A percentile compares a stretch with the other conserved stretches of the same genome.
Evolutionary conservation across 306 rosid genomes (phyloP).

Genomic region (Betula pendula): DNA sequence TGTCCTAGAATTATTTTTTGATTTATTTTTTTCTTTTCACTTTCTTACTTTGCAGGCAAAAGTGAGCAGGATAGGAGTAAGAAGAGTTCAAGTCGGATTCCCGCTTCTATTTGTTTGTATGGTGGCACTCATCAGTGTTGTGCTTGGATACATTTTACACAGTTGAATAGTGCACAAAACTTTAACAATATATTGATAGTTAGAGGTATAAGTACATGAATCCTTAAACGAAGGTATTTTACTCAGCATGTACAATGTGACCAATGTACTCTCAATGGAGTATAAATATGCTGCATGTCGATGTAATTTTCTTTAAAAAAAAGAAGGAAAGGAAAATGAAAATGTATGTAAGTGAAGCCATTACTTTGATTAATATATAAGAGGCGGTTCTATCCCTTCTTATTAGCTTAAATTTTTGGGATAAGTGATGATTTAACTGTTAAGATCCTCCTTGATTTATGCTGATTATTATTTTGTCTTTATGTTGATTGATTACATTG

Average conservation of each 20-base stretch:
- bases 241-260: conserved; percentile 4
- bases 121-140: conserved; percentile 68
- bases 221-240: conserved; percentile 9
- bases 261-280: conserved; percentile 5
- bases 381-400: neutral
- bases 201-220: neutral
- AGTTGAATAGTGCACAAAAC: conserved; percentile 35
- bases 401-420: too few relatives aligned
- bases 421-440: too few relatives aligned
- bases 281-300: neutral
- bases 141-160: conserved; percentile 63
- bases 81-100: conserved; percentile 65
- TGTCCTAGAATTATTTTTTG: too few relatives aligned
- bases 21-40: neutral
- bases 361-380: neutral
- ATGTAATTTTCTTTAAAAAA: neutral
- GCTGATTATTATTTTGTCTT: too few relatives aligned
- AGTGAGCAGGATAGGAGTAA: conserved; percentile 47
- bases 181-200: neutral
- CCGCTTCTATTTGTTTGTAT: conserved; percentile 76
- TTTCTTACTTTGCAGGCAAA: conserved; percentile 47
- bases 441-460: too few relatives aligned
- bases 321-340: too few relatives aligned
- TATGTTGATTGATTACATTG: too few relatives aligned
- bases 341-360: neutral